Conservation (phyloP, 2,329 filamentous ascomycete species). For the Ramularia endophylla region DNA sequence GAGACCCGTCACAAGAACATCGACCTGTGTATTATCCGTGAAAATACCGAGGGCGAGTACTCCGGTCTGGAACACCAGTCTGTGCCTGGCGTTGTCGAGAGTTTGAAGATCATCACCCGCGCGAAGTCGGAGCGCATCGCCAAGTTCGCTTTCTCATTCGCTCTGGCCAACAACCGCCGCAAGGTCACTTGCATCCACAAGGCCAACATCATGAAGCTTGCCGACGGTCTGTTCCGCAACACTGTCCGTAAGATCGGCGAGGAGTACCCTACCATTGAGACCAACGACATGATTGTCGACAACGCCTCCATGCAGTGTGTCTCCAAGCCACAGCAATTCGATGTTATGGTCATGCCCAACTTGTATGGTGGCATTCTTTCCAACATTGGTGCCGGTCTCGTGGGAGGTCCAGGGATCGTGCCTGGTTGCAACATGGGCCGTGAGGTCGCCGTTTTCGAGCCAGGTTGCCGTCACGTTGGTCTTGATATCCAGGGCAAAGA, state of each 20-base stretch:
- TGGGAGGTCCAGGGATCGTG: constrained; percentile 93
- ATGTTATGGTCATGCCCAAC: constrained; percentile 99
- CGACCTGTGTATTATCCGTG: constrained; percentile 98
- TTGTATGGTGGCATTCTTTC: constrained; percentile 97
- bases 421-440: constrained; percentile 99
- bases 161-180: constrained; percentile 96
- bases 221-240: constrained; percentile 96
- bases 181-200: constrained; percentile 99
- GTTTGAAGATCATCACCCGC: constrained; percentile 99
- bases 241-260: constrained; percentile 91
- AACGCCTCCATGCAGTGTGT: constrained; percentile 99
- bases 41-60: constrained; percentile 99
- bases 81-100: constrained; percentile 93
- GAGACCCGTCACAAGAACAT: constrained; percentile 95
- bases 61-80: constrained; percentile 98
- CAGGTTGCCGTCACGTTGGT: constrained; percentile 97
- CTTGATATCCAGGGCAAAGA: constrained; percentile 99
- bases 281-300: constrained; percentile 99
- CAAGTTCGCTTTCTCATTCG: constrained; percentile 98
- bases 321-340: constrained; percentile 92
- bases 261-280: constrained; percentile 92
- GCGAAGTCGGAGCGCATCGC: constrained; percentile 99
- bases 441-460: constrained; percentile 97
- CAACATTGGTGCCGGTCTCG: constrained; percentile 96
- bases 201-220: constrained; percentile 99